Evolutionary conservation across 2,329 filamentous ascomycete genomes (phyloP).

Genomic region (Periconia sp.): DNA sequence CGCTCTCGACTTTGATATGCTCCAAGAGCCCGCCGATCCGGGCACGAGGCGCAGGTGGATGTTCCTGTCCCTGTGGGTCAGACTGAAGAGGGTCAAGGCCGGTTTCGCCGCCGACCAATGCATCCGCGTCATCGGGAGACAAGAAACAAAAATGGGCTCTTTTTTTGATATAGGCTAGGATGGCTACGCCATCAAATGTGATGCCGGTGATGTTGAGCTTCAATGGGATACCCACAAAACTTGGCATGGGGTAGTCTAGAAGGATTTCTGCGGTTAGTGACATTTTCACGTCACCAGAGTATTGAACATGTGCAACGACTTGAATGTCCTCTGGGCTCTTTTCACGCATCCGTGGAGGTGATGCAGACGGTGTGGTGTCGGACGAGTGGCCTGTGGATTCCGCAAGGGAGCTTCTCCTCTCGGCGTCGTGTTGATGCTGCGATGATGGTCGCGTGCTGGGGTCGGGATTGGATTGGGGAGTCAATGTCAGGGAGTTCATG

Average conservation of each 20-base stretch:
- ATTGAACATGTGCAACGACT: constrained; percentile 86
- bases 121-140: constrained; percentile 84
- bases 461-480: constrained; percentile 49
- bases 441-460: constrained; percentile 49
- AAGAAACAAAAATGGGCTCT: constrained; percentile 93
- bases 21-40: constrained; percentile 77
- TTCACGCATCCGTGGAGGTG: constrained; percentile 64
- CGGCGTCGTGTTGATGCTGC: constrained; percentile 40
- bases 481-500: constrained; percentile 49
- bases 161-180: constrained; percentile 87
- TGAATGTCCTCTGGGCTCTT: constrained; percentile 84
- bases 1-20: constrained; percentile 94
- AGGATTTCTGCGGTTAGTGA: constrained; percentile 93
- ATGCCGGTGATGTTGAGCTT: constrained; percentile 94
- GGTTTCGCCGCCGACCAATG: constrained; percentile 54
- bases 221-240: constrained; percentile 92
- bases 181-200: constrained; percentile 91
- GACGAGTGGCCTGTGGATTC: constrained; percentile 28
- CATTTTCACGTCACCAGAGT: constrained; percentile 83
- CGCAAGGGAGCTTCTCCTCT: constrained; percentile 28
- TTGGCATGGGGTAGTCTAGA: constrained; percentile 97
- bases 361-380: constrained; percentile 33
- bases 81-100: constrained; percentile 34
- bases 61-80: constrained; percentile 26
- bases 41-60: constrained; percentile 34